Base-by-base conservation (phyloP, 106 monocot genomes). In the Narthecium ossifragum region DNA sequence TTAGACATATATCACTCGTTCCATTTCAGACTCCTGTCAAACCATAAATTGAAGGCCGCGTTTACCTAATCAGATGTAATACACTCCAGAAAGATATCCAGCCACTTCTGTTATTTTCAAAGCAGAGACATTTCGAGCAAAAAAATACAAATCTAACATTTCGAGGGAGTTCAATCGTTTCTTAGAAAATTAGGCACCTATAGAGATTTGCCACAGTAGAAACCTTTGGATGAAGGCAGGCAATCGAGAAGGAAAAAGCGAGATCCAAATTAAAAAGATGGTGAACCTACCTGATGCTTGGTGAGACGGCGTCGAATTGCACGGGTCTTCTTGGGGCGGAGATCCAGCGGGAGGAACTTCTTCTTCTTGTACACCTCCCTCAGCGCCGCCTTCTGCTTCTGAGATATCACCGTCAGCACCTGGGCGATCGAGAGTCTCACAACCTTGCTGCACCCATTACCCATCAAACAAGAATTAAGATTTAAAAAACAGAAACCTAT, bases 361-460 rank as follows among this genome's bases (percentile, higher is more conserved):
- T 92, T 92, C 32, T 83, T 86, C 76, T 79, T 83, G 66, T 83
- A 92, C 14, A 40, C 92, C 70, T 92, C 86, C 58, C 86, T 74
- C 54, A 92, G 60, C 23, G 76, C 86, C 46, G 72, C 71, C 80
- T 86, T 92, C 75, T 92, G 92, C 69, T 86, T 92, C 83, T 92
- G 92, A 9, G 92, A 92, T 10, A 86, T 86, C 64, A 92, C 92
- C 4, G 92, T 92, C 51, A 83, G 74, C 20, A 92, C 92, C 51
- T 80, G 82, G 3, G 86, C 92, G 27, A 92, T 86, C 25, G 80
- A 83, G 8, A 71, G 58, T 75, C 86, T 63, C 60, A 86, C 86
- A 41, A 86, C 78, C 75, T 86, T 86, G 6, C 86, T 86, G 78
- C 56, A 17, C 43, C 43, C 26, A 34, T 17, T 17, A 31, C 0